Base-by-base conservation (phyloP, 2,329 filamentous ascomycete species). In the Arthroderma uncinatum region DNA sequence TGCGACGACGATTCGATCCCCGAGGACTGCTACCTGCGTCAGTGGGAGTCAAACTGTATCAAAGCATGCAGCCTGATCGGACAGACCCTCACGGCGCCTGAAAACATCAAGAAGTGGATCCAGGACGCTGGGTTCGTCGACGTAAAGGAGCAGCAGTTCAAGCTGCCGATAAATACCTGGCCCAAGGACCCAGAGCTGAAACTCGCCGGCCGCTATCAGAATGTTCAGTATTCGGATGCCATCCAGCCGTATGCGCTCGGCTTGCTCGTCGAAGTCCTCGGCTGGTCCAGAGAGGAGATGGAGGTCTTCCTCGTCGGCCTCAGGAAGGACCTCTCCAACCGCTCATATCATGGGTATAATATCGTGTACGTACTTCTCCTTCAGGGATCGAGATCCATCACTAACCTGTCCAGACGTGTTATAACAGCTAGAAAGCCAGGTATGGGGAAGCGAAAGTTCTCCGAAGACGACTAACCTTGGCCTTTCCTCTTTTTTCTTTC, bases 61-160 rank as follows among this genome's bases (percentile, higher is more conserved):
- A 69, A 76, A 10, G 77, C 78, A 16, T 76, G 77, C 42, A 70
- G 71, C 65, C 72, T 67, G 25, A 56, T 70, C 62, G 62, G 71
- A 69, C 68, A 74, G 56, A 72, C 81, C 59, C 71, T 80, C 57
- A 73, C 78, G 2, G 73, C 82, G 28, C 79, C 78, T 0, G 76
- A 80, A 40, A 74, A 78, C 44, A 65, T 82, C 34, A 78, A 79
- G 58, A 14, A 34, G 23, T 80, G 75, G 72, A 79, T 83, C 68
- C 72, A 75, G 64, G 75, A 78, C 28, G 76, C 79, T 1, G 82
- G 82, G 0, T 84, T 82, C 58, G 73, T 78, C 2, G 78, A 84
- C 56, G 75, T 84, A 9, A 70, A 78, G 50, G 76, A 80, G 61
- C 72, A 74, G 23, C 60, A 62, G 40, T 61, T 61, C 47, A 58